Conservation (phyloP, 1,139 yeast genomes). For the Blastobotrys petasosporus region DNA sequence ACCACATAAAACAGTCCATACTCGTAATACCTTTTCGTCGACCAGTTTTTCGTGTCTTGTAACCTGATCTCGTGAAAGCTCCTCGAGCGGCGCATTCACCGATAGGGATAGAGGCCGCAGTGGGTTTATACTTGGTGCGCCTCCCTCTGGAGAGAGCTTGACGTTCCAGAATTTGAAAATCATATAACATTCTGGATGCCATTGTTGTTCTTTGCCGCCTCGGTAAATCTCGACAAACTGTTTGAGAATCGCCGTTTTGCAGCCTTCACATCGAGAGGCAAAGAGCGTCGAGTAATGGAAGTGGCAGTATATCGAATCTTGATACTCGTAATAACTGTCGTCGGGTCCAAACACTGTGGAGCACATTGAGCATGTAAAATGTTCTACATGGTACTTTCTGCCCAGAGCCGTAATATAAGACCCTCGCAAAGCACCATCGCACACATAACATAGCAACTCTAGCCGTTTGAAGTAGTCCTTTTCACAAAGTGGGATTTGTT, state of each 20-base stretch:
- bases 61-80: constrained; percentile 48
- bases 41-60: constrained; percentile 53
- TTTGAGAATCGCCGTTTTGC: constrained; percentile 82
- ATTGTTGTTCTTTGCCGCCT: constrained; percentile 91
- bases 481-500: constrained; percentile 81
- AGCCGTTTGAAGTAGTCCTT: constrained; percentile 84
- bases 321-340: constrained; percentile 89
- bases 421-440: constrained; percentile 82
- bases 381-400: constrained; percentile 88
- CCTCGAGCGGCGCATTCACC: constrained; percentile 20
- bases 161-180: constrained; percentile 97
- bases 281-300: constrained; percentile 79
- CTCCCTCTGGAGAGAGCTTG: constrained; percentile 37
- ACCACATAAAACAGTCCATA: constrained; percentile 84
- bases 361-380: constrained; percentile 88
- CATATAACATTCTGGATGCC: constrained; percentile 99
- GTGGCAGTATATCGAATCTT: constrained; percentile 78
- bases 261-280: constrained; percentile 91
- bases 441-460: constrained; percentile 74
- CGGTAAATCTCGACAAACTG: constrained; percentile 90
- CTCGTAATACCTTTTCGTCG: constrained; percentile 63
- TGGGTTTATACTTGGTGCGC: constrained; percentile 19
- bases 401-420: constrained; percentile 93
- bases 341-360: constrained; percentile 83
- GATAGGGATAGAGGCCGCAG: constrained; percentile 19